Evolutionary conservation across 2,329 filamentous ascomycete genomes (phyloP).

Genomic region (Apiospora sp.): DNA sequence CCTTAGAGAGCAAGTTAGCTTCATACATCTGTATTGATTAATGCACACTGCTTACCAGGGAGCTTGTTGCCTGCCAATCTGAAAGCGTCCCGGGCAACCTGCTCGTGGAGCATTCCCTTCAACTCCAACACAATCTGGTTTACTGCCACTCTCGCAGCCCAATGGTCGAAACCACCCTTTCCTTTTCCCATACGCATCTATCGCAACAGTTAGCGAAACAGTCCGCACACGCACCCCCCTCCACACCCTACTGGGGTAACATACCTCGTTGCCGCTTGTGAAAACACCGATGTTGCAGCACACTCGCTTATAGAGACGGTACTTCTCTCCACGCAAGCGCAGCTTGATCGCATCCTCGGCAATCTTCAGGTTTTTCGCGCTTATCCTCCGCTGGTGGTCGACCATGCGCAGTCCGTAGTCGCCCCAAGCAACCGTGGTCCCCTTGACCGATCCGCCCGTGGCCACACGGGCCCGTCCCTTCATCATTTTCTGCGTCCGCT

Average conservation of each 20-base stretch:
- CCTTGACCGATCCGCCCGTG: constrained; percentile 89
- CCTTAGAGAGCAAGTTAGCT: constrained; percentile 54
- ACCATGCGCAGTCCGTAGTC: constrained; percentile 94
- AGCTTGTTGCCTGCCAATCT: constrained; percentile 93
- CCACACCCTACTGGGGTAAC: constrained; percentile 34
- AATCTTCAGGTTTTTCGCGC: constrained; percentile 84
- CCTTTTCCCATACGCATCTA: constrained; percentile 98
- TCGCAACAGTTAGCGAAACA: constrained; percentile 8
- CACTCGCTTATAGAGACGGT: constrained; percentile 89
- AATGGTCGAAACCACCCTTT: constrained; percentile 96
- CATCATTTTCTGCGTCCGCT: constrained; percentile 85
- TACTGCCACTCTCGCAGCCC: constrained; percentile 88
- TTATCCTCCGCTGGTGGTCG: constrained; percentile 92
- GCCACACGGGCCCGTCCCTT: constrained; percentile 89
- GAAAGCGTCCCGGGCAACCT: constrained; percentile 92
- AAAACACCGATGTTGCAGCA: constrained; percentile 95
- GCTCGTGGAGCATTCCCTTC: constrained; percentile 91
- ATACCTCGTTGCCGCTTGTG: constrained; percentile 88
- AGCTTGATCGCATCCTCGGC: constrained; percentile 94
- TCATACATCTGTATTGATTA: not conserved
- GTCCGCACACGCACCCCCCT: not conserved
- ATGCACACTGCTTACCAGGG: constrained; percentile 71
- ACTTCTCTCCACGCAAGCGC: constrained; percentile 88
- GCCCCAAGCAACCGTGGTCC: constrained; percentile 95
- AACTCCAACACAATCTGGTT: constrained; percentile 94